Conservation (phyloP, 2,329 filamentous ascomycete species). For the Beauveria rudraprayagi region DNA sequence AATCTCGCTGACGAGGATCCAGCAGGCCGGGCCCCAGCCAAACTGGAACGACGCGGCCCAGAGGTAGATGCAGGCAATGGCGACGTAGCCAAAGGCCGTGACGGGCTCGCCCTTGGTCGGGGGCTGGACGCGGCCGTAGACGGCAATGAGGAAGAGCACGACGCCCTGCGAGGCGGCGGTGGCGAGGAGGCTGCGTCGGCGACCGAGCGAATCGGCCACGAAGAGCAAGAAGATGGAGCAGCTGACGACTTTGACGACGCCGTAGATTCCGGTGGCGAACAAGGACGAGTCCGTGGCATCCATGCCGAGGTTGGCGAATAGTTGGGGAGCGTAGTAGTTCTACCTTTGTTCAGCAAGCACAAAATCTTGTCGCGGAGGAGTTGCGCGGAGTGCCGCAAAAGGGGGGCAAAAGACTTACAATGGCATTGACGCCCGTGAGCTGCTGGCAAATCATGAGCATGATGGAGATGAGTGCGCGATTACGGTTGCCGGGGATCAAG, state of each 20-base stretch:
- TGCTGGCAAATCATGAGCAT: constrained; percentile 59
- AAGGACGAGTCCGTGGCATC: constrained; percentile 47
- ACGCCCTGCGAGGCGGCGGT: constrained; percentile 54
- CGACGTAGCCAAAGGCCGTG: constrained; percentile 59
- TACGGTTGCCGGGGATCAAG: constrained; percentile 51
- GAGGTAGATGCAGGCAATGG: constrained; percentile 63
- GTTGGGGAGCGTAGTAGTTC: constrained; percentile 62
- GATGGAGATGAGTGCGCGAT: constrained; percentile 56
- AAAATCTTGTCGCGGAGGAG: background rate
- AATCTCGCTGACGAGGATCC: constrained; percentile 64
- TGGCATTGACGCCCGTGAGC: constrained; percentile 53
- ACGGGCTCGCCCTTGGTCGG: constrained; percentile 46
- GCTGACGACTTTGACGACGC: constrained; percentile 59
- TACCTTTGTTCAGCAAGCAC: constrained; percentile 29
- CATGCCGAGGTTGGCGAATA: constrained; percentile 60
- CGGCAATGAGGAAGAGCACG: constrained; percentile 63
- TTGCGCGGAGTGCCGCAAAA: background rate
- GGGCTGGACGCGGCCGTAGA: constrained; percentile 57
- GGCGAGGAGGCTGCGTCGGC: constrained; percentile 52
- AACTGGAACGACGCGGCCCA: constrained; percentile 64
- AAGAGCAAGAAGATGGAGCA: constrained; percentile 59
- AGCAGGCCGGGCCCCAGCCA: constrained; percentile 64
- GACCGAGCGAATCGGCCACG: constrained; percentile 60
- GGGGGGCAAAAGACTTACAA: constrained; percentile 25
- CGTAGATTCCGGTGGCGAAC: constrained; percentile 68